Evolutionary conservation across 1,284 basidiomycete species (phyloP), one percentile per base, ranked within the genome.

Genomic region (Earliella scabrosa): DNA sequence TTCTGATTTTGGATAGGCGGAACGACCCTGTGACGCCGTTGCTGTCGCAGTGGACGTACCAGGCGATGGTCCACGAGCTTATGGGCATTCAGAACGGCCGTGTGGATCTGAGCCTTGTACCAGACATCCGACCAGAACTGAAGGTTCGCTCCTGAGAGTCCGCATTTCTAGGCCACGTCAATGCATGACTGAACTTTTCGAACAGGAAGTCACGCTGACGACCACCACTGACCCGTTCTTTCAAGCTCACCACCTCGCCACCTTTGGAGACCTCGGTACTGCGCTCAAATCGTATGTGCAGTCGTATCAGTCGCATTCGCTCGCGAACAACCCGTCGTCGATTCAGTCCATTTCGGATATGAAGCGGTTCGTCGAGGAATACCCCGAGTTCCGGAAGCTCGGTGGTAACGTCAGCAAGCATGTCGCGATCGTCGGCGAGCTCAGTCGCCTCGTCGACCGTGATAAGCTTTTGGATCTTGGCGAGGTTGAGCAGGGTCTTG

Each of bases 391-490:
- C 71, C 82, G 90, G 63, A 96, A 96, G 69, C 81, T 99, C 29
- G 95, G 97, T 3, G 96, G 96, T 21, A 99, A 99, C 72, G 97
- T 99, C 29, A 95, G 92, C 75, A 99, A 99, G 74, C 97, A 99
- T 69, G 97, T 99, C 21, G 92, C 96, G 8, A 76, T 99, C 11
- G 95, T 99, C 0, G 97, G 97, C 34, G 97, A 99, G 73, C 82
- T 99, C 58, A 97, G 95, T 69, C 80, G 95, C 56, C 73, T 98
- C 36, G 95, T 99, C 20, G 92, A 90, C 48, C 79, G 87, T 59
- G 90, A 96, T 68, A 92, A 90, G 68, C 73, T 98, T 47, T 76
- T 99, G 41, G 92, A 94, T 54, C 85, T 97, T 1, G 93, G 93
- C 32, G 97, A 99, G 77, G 84, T 98, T 14, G 97, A 99, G 71